phyloP scores from a whole-genome alignment of 208 protist species.

The Leishmania lainsoni region DNA sequence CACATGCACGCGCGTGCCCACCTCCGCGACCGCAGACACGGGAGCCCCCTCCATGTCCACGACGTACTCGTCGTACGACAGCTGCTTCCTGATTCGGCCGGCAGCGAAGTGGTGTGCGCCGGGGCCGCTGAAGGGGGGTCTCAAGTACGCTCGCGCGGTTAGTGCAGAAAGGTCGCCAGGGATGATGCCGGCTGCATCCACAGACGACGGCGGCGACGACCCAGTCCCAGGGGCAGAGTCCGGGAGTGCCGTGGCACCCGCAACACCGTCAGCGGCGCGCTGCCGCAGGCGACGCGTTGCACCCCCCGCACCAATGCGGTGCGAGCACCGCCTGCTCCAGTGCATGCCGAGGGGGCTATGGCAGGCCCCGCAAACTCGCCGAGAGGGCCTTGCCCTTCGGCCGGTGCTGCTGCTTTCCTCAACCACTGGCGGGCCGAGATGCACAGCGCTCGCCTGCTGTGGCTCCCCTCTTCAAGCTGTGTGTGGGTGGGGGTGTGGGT shows the following conservation, averaged over 20 bases:
- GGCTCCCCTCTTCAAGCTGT: not conserved
- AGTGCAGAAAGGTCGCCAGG: conserved; percentile 14
- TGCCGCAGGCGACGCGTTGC: not conserved
- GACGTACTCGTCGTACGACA: conserved; percentile 64
- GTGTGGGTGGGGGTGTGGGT: not conserved
- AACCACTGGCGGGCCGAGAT: not conserved
- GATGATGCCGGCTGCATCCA: conserved; percentile 1
- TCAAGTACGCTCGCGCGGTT: conserved; percentile 57
- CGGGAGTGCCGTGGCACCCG: not conserved
- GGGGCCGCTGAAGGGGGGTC: conserved; percentile 55
- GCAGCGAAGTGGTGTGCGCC: conserved; percentile 74
- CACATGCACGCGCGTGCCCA: conserved; percentile 76
- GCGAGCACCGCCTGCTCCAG: not conserved
- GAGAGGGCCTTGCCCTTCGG: not conserved
- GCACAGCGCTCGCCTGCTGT: not conserved
- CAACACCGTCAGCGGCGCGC: not conserved
- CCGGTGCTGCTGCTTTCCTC: not conserved
- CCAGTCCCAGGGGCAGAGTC: not conserved
- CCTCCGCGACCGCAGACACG: conserved; percentile 77
- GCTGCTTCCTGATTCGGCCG: conserved; percentile 50
- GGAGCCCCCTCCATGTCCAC: conserved; percentile 71
- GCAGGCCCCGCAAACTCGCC: not conserved
- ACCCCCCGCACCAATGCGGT: not conserved
- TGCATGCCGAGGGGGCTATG: not conserved
- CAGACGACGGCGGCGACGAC: not conserved